phyloP scores from a whole-genome alignment of 345 rosid genomes.

The Eucalyptus pauciflora region DNA sequence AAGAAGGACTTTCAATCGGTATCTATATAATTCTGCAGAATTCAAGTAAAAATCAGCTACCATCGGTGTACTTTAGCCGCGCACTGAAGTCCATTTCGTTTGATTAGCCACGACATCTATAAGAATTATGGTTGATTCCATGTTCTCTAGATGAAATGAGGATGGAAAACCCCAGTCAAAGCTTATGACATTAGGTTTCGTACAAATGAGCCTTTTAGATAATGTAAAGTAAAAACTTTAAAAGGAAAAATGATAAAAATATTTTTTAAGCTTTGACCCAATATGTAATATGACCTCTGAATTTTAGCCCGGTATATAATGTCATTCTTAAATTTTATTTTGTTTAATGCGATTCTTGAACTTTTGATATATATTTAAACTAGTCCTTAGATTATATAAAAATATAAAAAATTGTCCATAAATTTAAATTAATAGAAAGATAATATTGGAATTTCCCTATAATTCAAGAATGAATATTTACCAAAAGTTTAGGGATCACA shows the following conservation, averaged over 20 bases:
- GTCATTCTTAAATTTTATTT: no score
- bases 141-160: background rate
- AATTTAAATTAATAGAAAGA: background rate
- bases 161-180: background rate
- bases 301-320: fast-evolving
- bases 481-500: fast-evolving
- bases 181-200: background rate
- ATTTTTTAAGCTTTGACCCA: no score
- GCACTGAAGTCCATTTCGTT: background rate
- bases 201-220: background rate
- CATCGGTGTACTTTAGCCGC: background rate
- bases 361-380: no score
- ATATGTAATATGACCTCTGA: no score
- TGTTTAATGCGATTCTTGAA: no score
- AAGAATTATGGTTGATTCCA: background rate
- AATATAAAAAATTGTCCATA: background rate
- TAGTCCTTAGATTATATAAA: no score
- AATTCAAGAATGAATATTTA: no score
- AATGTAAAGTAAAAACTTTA: background rate
- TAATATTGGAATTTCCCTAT: no score
- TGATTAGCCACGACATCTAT: background rate
- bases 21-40: background rate
- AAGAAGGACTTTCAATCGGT: background rate
- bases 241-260: background rate
- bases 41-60: background rate